Percentiles rank a stretch among this genome's conserved stretches.
Evolutionary conservation across 2,329 filamentous ascomycete species (phyloP).

Genomic region (Penicillium olsonii): DNA sequence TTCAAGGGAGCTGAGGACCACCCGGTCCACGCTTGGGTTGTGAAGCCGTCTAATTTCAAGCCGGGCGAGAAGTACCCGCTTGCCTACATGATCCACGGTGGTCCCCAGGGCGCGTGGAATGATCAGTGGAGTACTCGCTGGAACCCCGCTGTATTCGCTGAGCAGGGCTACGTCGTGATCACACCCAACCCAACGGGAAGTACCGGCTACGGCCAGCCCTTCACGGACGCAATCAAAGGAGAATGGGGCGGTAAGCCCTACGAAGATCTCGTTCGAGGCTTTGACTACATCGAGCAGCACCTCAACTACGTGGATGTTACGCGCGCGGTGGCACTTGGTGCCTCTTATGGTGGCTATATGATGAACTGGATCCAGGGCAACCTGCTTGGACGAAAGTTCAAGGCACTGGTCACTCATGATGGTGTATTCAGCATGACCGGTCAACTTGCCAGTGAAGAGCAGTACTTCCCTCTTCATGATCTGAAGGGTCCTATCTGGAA

Average conservation of each 20-base stretch:
- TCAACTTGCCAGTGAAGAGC: slow-evolving; percentile 52
- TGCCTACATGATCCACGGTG: slow-evolving; percentile 57
- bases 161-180: slow-evolving; percentile 63
- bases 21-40: slow-evolving; percentile 48
- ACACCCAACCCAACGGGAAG: slow-evolving; percentile 62
- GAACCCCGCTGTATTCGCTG: slow-evolving; percentile 60
- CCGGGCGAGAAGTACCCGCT: slow-evolving; percentile 53
- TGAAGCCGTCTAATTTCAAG: slow-evolving; percentile 51
- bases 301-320: slow-evolving; percentile 55
- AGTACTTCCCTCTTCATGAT: slow-evolving; percentile 58
- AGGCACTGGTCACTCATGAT: slow-evolving; percentile 59
- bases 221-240: slow-evolving; percentile 54
- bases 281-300: slow-evolving; percentile 53
- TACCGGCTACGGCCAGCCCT: slow-evolving; percentile 57
- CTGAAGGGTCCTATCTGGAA: slow-evolving; percentile 54
- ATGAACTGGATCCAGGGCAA: slow-evolving; percentile 61
- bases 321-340: slow-evolving; percentile 56
- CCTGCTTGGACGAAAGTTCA: slow-evolving; percentile 56
- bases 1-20: slow-evolving; percentile 48
- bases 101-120: slow-evolving; percentile 54
- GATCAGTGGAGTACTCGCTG: slow-evolving; percentile 58
- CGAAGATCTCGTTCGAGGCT: slow-evolving; percentile 57
- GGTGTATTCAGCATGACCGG: slow-evolving; percentile 49
- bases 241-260: slow-evolving; percentile 59
- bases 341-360: slow-evolving; percentile 62